Evolutionary conservation across 345 rosid genomes (phyloP).

Genomic region (Brassica juncea): DNA sequence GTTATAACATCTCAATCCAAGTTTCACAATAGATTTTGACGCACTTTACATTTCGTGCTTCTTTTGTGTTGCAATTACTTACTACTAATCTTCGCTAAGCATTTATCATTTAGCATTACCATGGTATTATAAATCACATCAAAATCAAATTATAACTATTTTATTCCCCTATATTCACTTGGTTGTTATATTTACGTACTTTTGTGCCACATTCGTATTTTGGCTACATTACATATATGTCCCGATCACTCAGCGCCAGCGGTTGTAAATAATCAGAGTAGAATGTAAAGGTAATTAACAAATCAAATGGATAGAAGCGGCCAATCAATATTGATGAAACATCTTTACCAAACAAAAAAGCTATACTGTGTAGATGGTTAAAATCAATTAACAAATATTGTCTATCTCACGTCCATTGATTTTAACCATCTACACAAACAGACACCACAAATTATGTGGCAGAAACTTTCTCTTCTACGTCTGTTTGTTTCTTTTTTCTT

Average conservation of each 20-base stretch:
- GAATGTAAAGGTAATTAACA: too few species aligned
- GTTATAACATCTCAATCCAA: not conserved
- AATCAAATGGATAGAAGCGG: not conserved
- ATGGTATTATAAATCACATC: not conserved
- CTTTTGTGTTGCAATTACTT: constrained; percentile 4
- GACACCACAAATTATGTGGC: constrained; percentile 1
- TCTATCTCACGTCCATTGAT: not conserved
- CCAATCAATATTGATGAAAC: not conserved
- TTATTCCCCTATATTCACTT: not conserved
- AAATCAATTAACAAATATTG: too few species aligned
- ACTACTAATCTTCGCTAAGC: not conserved
- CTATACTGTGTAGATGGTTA: not conserved
- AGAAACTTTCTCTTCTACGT: constrained; percentile 2
- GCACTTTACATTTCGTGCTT: not conserved
- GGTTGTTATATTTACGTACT: constrained; percentile 1
- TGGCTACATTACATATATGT: not conserved
- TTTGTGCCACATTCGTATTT: not conserved
- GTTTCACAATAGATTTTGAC: not conserved
- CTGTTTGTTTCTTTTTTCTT: constrained; percentile 6
- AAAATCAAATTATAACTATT: not conserved
- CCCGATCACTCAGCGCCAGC: not conserved
- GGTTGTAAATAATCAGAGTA: not conserved
- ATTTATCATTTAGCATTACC: not conserved
- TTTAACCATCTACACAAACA: not conserved
- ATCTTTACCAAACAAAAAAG: not conserved